A percentile compares a stretch with the other conserved stretches of the same genome.
Evolutionary conservation across 1,284 basidiomycete species (phyloP).

Genomic region (Xanthoconium separans): DNA sequence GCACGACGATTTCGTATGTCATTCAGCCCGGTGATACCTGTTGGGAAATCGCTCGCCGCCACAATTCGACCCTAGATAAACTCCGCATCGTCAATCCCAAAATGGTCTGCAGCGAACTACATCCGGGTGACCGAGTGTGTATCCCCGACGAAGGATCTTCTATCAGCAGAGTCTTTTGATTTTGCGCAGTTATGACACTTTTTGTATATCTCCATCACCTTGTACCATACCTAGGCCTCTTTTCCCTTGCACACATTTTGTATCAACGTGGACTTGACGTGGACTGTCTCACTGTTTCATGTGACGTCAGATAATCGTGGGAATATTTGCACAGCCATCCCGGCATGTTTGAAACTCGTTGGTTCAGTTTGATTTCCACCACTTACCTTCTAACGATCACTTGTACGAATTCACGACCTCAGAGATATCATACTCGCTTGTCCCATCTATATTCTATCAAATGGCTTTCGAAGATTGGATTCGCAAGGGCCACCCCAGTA

Average conservation of each 20-base stretch:
- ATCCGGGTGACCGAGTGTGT: constrained; percentile 62
- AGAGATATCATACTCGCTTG: constrained; percentile 13
- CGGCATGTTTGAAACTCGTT: constrained; percentile 19
- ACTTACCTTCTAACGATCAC: constrained; percentile 18
- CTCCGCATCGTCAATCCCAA: constrained; percentile 54
- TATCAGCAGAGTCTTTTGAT: constrained; percentile 32
- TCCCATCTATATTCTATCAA: constrained; percentile 13
- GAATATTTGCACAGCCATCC: constrained; percentile 23
- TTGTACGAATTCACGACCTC: constrained; percentile 33
- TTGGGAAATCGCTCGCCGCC: constrained; percentile 58
- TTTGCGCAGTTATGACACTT: neutral
- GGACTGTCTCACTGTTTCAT: neutral
- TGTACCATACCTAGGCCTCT: constrained; percentile 23
- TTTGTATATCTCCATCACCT: constrained; percentile 17
- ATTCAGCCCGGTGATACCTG: constrained; percentile 66
- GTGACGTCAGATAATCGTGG: constrained; percentile 26
- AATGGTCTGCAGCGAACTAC: constrained; percentile 55
- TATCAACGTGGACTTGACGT: neutral
- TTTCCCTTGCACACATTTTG: neutral
- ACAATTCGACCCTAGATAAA: constrained; percentile 54
- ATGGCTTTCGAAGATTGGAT: constrained; percentile 37
- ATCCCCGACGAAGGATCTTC: constrained; percentile 44
- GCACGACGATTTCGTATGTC: constrained; percentile 46
- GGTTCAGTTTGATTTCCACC: neutral
- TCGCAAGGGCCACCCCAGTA: constrained; percentile 40